A percentile compares a stretch with the other conserved stretches of the same genome.
These are phyloP conservation scores for Pseudohalonectria lignicola DNA, from an alignment of 2,329 filamentous ascomycete species.

Conservation along the genomic window DNA sequence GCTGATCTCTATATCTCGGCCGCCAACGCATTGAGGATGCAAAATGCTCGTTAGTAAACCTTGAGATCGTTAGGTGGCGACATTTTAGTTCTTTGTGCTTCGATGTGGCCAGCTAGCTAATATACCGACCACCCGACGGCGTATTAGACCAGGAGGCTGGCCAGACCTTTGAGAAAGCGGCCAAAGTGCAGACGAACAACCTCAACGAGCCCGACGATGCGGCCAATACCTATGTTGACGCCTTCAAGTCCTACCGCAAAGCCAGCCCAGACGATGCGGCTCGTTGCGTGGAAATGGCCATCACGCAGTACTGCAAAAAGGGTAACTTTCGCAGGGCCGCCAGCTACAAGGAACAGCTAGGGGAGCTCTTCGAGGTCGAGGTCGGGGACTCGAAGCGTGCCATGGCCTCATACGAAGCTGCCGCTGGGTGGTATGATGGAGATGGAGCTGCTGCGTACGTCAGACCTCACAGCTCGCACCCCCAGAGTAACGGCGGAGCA, in stretches of 20 bases:
- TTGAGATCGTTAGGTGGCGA: too few species aligned
- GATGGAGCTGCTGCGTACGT: constrained; percentile 75
- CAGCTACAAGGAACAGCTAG: constrained; percentile 80
- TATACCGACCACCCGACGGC: too few species aligned
- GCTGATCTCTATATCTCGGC: constrained; percentile 81
- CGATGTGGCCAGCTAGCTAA: too few species aligned
- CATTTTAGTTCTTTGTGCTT: too few species aligned
- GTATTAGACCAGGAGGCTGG: constrained; percentile 86
- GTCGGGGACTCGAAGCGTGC: constrained; percentile 69
- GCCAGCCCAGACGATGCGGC: constrained; percentile 74
- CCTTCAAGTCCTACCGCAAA: constrained; percentile 91
- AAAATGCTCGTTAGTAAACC: constrained; percentile 70
- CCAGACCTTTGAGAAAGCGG: constrained; percentile 75
- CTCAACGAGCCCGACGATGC: constrained; percentile 89
- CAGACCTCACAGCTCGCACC: too few species aligned
- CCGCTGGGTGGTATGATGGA: constrained; percentile 80
- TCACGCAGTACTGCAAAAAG: constrained; percentile 77
- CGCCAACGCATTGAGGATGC: constrained; percentile 83
- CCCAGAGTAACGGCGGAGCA: too few species aligned
- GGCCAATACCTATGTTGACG: constrained; percentile 77
- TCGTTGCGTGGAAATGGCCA: constrained; percentile 66
- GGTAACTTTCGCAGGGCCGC: constrained; percentile 89
- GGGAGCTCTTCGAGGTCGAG: constrained; percentile 76
- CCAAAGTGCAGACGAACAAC: constrained; percentile 66
- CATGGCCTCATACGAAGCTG: constrained; percentile 72